Evolutionary conservation across 208 protist species (phyloP).

Genomic region (Balamuthia mandrillaris): DNA sequence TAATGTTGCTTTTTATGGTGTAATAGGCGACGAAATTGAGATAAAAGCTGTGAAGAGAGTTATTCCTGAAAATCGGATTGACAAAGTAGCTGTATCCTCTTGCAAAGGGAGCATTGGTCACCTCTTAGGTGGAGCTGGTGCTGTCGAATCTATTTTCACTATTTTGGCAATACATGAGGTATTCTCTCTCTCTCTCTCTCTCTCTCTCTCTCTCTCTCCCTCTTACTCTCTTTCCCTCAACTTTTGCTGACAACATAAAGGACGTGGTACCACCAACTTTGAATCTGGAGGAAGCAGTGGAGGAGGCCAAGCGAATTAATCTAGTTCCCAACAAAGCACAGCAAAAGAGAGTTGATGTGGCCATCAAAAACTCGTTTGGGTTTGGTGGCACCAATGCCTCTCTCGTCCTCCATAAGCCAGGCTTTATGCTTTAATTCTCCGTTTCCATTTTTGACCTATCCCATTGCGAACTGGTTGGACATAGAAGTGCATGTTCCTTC

Average conservation of each 20-base stretch:
- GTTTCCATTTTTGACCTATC: too few species aligned
- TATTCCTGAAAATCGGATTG: slow-evolving; percentile 18
- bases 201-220: not conserved
- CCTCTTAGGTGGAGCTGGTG: slow-evolving; percentile 90
- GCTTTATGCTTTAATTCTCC: too few species aligned
- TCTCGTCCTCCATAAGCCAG: slow-evolving; percentile 18
- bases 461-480: too few species aligned
- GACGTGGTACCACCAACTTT: slow-evolving; percentile 83
- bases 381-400: slow-evolving; percentile 92
- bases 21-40: slow-evolving; percentile 72
- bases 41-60: slow-evolving; percentile 53
- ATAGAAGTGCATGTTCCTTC: too few species aligned
- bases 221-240: not conserved
- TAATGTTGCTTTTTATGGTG: not conserved
- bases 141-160: slow-evolving; percentile 53
- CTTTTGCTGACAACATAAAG: slow-evolving; percentile 19
- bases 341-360: slow-evolving; percentile 62
- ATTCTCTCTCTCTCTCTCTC: not conserved
- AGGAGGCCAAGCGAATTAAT: slow-evolving; percentile 31
- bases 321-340: not conserved
- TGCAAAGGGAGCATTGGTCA: slow-evolving; percentile 92
- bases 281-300: slow-evolving; percentile 75
- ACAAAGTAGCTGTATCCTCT: slow-evolving; percentile 60
- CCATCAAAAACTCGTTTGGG: slow-evolving; percentile 92
- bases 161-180: slow-evolving; percentile 47